phyloP scores from a whole-genome alignment of 805 yeast species.

The Ascoidea tarda region DNA sequence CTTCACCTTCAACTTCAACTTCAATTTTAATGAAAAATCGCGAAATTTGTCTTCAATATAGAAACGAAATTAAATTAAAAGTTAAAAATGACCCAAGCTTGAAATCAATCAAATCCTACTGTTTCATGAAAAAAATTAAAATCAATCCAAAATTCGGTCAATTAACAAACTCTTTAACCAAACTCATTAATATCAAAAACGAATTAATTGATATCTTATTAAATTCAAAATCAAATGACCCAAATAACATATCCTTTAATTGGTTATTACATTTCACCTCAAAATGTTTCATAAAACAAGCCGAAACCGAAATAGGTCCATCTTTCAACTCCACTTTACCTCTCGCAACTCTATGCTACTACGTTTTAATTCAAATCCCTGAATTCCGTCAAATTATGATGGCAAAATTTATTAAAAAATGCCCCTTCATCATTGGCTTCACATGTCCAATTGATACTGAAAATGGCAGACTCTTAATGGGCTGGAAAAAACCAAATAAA shows the following conservation, averaged over 20 bases:
- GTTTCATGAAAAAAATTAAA: constrained; percentile 51
- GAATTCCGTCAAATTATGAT: constrained; percentile 26
- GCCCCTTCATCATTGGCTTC: constrained; percentile 81
- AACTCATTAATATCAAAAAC: constrained; percentile 34
- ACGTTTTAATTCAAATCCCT: constrained; percentile 34
- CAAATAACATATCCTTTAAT: constrained; percentile 36
- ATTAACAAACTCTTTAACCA: constrained; percentile 55
- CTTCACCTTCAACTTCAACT: constrained; percentile 17
- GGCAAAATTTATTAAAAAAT: constrained; percentile 82
- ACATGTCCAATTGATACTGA: constrained; percentile 65
- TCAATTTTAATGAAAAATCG: constrained; percentile 24
- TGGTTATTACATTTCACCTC: constrained; percentile 78
- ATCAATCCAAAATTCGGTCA: constrained; percentile 90
- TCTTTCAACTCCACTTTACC: constrained; percentile 70
- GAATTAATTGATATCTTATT: constrained; percentile 37
- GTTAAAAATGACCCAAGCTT: constrained; percentile 37
- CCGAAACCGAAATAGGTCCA: constrained; percentile 83
- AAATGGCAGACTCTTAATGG: constrained; percentile 75
- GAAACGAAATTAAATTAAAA: constrained; percentile 43
- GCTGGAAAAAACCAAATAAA: constrained; percentile 49
- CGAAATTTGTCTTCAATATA: constrained; percentile 29
- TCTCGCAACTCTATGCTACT: constrained; percentile 49
- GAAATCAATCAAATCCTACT: constrained; percentile 36
- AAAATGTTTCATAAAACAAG: constrained; percentile 78
- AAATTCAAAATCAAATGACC: constrained; percentile 23